These are phyloP conservation scores for Cladosporium sp. DNA, from an alignment of 2,329 filamentous ascomycete species.

Conservation along the genomic window DNA sequence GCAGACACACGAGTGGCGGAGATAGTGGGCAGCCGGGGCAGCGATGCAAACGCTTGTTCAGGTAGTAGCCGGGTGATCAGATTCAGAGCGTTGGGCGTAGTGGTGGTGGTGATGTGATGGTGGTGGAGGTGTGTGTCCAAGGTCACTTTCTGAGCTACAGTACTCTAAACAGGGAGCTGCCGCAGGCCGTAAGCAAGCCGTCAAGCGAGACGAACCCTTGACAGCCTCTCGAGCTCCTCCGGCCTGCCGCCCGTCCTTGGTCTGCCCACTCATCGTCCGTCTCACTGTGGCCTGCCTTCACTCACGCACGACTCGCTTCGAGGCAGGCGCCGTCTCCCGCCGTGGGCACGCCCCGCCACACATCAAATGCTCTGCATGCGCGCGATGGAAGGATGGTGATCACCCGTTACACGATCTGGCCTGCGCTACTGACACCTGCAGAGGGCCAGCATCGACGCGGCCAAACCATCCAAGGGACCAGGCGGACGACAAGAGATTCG, in stretches of 20 bases:
- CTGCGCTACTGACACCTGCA: conserved; percentile 21
- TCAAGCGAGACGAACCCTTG: conserved; percentile 6
- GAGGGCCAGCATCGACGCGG: conserved; percentile 15
- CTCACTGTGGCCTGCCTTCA: neutral
- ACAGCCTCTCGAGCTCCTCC: neutral
- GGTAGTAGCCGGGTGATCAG: conserved; percentile 22
- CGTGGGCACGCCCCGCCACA: conserved; percentile 5
- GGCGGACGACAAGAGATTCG: conserved; percentile 7
- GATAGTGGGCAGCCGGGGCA: conserved; percentile 9
- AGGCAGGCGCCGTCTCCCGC: conserved; percentile 12
- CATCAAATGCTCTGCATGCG: conserved; percentile 1
- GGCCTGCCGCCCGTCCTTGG: neutral
- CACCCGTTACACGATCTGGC: conserved; percentile 20
- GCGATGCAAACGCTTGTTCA: conserved; percentile 16
- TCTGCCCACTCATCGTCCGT: neutral
- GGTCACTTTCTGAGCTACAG: conserved; percentile 5
- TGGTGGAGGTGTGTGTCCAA: conserved; percentile 6
- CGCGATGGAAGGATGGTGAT: conserved; percentile 19
- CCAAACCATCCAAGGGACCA: conserved; percentile 20
- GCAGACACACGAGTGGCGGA: conserved; percentile 19
- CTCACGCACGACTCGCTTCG: conserved; percentile 3
- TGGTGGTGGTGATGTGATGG: neutral
- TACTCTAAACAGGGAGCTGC: conserved; percentile 16
- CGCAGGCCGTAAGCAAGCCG: conserved; percentile 3
- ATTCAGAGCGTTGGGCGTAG: neutral